Conservation (phyloP, 1,284 basidiomycete genomes). For the Pyrrhoderma lamaoense region DNA sequence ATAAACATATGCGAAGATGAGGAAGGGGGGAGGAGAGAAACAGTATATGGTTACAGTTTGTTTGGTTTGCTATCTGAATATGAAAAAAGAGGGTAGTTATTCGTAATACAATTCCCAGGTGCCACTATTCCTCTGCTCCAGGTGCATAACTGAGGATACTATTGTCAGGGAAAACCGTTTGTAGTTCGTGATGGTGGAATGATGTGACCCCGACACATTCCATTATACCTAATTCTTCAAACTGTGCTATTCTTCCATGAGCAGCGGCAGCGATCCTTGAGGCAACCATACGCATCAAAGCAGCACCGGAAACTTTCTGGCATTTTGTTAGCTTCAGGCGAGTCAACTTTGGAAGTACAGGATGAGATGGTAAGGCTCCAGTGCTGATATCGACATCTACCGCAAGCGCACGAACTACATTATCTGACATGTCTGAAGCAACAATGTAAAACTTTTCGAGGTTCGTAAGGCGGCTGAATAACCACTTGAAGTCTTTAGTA, state of each 20-base stretch:
- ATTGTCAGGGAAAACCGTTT: conserved; percentile 7
- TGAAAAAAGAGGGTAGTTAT: neutral
- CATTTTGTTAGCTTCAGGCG: conserved; percentile 51
- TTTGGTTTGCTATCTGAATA: no score
- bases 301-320: conserved; percentile 51
- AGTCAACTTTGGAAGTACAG: conserved; percentile 46
- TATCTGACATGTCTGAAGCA: conserved; percentile 72
- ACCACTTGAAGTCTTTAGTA: conserved; percentile 66
- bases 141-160: conserved; percentile 6
- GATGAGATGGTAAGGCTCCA: conserved; percentile 21
- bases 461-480: conserved; percentile 45
- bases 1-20: neutral
- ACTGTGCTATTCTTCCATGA: conserved; percentile 22
- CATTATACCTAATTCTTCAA: conserved; percentile 39
- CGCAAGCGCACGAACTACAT: conserved; percentile 46
- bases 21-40: neutral
- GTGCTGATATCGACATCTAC: neutral
- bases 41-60: neutral
- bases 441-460: conserved; percentile 62
- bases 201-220: conserved; percentile 40
- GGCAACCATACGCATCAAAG: conserved; percentile 44
- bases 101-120: neutral
- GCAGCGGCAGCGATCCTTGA: conserved; percentile 31
- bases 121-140: conserved; percentile 8
- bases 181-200: conserved; percentile 34